A percentile compares a stretch with the other conserved stretches of the same genome.
These are phyloP conservation scores for Penicillium sp. DNA, from an alignment of 2,329 filamentous ascomycete genomes.

Conservation along the genomic window DNA sequence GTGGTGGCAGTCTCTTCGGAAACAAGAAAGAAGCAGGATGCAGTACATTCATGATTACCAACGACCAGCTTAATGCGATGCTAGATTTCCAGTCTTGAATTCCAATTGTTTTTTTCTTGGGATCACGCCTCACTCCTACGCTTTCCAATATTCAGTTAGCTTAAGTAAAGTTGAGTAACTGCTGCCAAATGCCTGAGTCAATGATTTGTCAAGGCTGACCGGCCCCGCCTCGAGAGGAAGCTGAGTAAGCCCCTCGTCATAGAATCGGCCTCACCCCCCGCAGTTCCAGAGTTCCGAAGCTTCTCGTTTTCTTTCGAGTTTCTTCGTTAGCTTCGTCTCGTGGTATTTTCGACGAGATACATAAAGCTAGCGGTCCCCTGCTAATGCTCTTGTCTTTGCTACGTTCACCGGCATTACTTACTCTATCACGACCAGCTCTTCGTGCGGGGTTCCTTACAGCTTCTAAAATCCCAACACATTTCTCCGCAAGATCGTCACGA, in stretches of 20 bases:
- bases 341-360: constrained; percentile 3
- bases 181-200: not conserved
- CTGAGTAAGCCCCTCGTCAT: constrained; percentile 30
- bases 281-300: constrained; percentile 14
- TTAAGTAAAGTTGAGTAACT: not conserved
- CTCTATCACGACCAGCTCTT: constrained; percentile 23
- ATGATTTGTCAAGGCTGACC: constrained; percentile 21
- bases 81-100: constrained; percentile 18
- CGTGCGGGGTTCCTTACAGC: constrained; percentile 18
- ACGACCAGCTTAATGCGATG: constrained; percentile 8
- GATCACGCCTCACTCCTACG: not conserved
- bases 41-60: constrained; percentile 21
- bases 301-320: constrained; percentile 2
- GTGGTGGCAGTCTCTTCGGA: constrained; percentile 6
- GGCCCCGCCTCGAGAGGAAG: constrained; percentile 14
- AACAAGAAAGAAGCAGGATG: constrained; percentile 8
- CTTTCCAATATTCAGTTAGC: not conserved
- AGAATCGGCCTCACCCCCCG: constrained; percentile 19
- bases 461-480: constrained; percentile 18
- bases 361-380: constrained; percentile 13
- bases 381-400: constrained; percentile 34
- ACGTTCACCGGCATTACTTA: constrained; percentile 28
- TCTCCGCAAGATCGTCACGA: constrained; percentile 31
- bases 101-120: constrained; percentile 8
- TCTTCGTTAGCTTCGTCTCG: constrained; percentile 6